phyloP scores from a whole-genome alignment of 2,329 filamentous ascomycete species.

The Chalara sp. region DNA sequence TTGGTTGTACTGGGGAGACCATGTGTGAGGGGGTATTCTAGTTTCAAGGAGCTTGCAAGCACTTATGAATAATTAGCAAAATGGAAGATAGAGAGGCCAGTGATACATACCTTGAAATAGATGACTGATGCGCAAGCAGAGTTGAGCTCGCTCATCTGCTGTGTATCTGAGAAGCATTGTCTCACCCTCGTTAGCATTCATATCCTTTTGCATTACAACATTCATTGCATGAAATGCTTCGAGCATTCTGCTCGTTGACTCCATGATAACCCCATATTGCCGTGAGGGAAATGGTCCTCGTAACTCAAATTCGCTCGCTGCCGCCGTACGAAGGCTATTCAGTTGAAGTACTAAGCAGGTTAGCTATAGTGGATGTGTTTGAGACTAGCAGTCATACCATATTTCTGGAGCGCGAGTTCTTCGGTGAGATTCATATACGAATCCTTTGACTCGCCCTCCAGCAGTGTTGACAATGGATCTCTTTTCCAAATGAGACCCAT shows the following conservation, averaged over 20 bases:
- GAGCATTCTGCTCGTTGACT: constrained; percentile 75
- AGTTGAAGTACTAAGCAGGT: constrained; percentile 46
- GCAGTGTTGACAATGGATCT: constrained; percentile 72
- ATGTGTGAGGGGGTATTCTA: constrained; percentile 89
- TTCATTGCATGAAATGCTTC: constrained; percentile 97
- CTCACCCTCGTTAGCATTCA: constrained; percentile 71
- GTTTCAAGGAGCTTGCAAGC: constrained; percentile 84
- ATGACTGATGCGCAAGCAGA: constrained; percentile 88
- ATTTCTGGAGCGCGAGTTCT: constrained; percentile 80
- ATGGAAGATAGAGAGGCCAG: background rate
- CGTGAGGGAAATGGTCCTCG: constrained; percentile 77
- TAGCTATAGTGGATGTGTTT: constrained; percentile 25
- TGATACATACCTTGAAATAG: constrained; percentile 46
- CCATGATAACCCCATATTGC: constrained; percentile 67
- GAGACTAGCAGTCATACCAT: constrained; percentile 36
- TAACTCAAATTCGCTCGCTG: constrained; percentile 82
- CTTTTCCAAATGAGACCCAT: constrained; percentile 96
- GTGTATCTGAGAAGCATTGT: constrained; percentile 75
- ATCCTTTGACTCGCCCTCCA: constrained; percentile 46
- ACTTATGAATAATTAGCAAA: constrained; percentile 39
- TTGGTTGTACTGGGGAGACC: constrained; percentile 77
- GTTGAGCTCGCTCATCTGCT: constrained; percentile 65
- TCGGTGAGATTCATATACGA: constrained; percentile 85
- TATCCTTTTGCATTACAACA: constrained; percentile 77
- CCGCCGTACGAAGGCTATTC: constrained; percentile 65